Evolutionary conservation across 2,329 filamentous ascomycete genomes (phyloP).

Genomic region (Ilyonectria mors-panacis): DNA sequence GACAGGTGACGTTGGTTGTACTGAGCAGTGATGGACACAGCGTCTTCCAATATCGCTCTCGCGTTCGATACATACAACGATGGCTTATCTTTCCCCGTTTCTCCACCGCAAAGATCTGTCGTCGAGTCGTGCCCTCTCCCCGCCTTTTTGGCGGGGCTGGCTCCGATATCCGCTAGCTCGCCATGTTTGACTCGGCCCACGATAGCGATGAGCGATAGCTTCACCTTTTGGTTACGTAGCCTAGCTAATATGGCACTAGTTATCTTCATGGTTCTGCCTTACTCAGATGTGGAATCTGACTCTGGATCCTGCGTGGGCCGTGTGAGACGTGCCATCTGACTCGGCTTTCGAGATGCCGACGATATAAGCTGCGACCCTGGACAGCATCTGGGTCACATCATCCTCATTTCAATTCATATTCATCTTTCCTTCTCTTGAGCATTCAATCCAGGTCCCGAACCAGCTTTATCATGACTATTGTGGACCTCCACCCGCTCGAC

Average conservation of each 20-base stretch:
- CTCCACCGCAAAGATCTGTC: not conserved
- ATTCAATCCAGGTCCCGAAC: not conserved
- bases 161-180: not conserved
- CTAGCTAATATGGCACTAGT: not conserved
- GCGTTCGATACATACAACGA: not conserved
- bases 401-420: not conserved
- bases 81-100: conserved; percentile 5
- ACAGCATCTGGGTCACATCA: conserved; percentile 2
- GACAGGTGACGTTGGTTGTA: not conserved
- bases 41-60: not conserved
- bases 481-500: conserved; percentile 29
- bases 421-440: not conserved
- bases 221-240: not conserved
- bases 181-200: conserved; percentile 13
- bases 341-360: not conserved
- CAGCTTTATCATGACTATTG: conserved; percentile 14
- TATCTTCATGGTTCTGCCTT: not conserved
- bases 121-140: conserved; percentile 11
- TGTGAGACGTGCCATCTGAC: not conserved
- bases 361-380: conserved; percentile 10
- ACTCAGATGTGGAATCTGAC: not conserved
- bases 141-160: conserved; percentile 5
- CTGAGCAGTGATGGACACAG: not conserved
- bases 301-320: not conserved
- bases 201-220: not conserved